Conservation (phyloP, 805 yeast species). For the Zygosaccharomyces lentus region DNA sequence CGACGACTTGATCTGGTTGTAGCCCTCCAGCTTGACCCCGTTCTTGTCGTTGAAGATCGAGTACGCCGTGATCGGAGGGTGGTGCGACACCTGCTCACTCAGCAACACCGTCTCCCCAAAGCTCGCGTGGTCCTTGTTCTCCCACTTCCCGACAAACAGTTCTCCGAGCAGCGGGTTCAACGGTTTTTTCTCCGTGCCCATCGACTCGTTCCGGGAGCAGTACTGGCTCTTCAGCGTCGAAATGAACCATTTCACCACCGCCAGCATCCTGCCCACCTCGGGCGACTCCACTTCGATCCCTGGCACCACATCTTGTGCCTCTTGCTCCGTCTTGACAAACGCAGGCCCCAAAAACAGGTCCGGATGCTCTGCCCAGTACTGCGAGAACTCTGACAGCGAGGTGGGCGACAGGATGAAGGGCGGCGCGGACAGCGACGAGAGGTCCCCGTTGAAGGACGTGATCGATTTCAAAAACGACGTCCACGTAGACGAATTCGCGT, state of each 20-base stretch:
- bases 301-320: slow-evolving; percentile 36
- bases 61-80: slow-evolving; percentile 96
- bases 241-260: slow-evolving; percentile 86
- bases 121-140: slow-evolving; percentile 46
- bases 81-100: slow-evolving; percentile 94
- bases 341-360: slow-evolving; percentile 75
- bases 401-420: slow-evolving; percentile 92
- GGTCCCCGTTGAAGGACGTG: slow-evolving; percentile 89
- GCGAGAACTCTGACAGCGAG: slow-evolving; percentile 85
- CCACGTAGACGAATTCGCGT: slow-evolving; percentile 61
- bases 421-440: slow-evolving; percentile 93
- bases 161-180: slow-evolving; percentile 96
- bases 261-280: slow-evolving; percentile 51
- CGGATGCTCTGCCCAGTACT: slow-evolving; percentile 94
- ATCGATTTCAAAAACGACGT: slow-evolving; percentile 84
- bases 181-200: slow-evolving; percentile 97
- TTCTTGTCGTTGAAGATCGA: slow-evolving; percentile 69
- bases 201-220: slow-evolving; percentile 82
- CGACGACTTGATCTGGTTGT: slow-evolving; percentile 81
- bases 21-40: slow-evolving; percentile 74
- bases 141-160: slow-evolving; percentile 87
- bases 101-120: slow-evolving; percentile 75
- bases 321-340: slow-evolving; percentile 30
- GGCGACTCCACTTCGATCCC: slow-evolving; percentile 43
- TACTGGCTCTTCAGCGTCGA: slow-evolving; percentile 90